Percentiles rank a stretch among this genome's conserved stretches.
Evolutionary conservation across 140 eudicot genomes (phyloP).

Genomic region (Flaveria floridana): DNA sequence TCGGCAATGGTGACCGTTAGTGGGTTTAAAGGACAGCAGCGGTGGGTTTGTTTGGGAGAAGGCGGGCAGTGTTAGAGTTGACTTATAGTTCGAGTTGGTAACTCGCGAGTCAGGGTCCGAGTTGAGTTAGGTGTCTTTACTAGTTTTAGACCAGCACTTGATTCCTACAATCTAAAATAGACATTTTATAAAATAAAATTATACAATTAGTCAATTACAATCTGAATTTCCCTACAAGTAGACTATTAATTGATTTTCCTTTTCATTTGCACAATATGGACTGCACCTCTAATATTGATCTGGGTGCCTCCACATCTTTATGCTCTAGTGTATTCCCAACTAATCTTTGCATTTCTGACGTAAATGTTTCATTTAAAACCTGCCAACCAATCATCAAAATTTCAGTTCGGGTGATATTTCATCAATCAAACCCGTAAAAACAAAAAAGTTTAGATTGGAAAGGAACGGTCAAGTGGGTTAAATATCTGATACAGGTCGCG

Average conservation of each 20-base stretch:
- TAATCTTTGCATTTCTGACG: conserved; percentile 60
- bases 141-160: neutral
- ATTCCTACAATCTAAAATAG: conserved; percentile 22
- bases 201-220: neutral
- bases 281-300: conserved; percentile 53
- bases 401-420: neutral
- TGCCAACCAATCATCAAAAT: conserved; percentile 26
- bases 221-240: conserved; percentile 23
- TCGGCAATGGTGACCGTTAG: neutral
- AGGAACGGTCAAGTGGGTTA: conserved; percentile 6
- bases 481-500: neutral
- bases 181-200: neutral
- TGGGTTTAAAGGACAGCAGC: neutral
- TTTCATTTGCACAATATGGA: conserved; percentile 69
- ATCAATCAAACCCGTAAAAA: neutral
- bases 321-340: conserved; percentile 52
- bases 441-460: neutral
- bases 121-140: neutral
- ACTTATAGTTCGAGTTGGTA: neutral
- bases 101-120: neutral
- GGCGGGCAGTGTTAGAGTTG: neutral
- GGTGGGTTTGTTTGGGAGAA: neutral
- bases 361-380: conserved; percentile 72
- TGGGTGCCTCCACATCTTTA: conserved; percentile 73
- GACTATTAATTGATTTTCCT: conserved; percentile 19